Percentiles rank a stretch among this genome's conserved stretches.
Conservation (phyloP, 305 asterid species). For the Caryopteris hybrid region DNA sequence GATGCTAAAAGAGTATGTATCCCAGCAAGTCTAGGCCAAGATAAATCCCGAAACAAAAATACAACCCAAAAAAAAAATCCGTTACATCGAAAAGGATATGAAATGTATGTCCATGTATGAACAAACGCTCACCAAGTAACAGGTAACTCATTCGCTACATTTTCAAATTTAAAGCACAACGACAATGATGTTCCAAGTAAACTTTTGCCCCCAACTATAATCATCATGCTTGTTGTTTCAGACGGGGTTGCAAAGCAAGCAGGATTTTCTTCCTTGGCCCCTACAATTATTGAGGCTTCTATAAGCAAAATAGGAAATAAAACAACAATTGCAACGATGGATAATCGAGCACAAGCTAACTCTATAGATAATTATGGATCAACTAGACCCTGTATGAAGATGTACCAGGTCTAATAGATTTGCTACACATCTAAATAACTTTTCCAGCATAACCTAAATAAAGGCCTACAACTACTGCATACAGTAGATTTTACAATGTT, state of each 20-base stretch:
- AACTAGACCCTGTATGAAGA: conserved; percentile 3
- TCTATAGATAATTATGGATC: neutral
- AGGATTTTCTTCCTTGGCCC: conserved; percentile 89
- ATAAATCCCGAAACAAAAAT: conserved; percentile 3
- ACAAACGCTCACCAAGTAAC: conserved; percentile 11
- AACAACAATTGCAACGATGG: neutral
- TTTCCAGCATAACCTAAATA: neutral
- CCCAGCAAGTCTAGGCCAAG: conserved; percentile 3
- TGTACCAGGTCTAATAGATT: neutral
- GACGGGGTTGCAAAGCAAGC: conserved; percentile 52
- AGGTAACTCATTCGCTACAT: neutral
- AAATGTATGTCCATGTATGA: conserved; percentile 1
- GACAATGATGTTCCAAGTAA: conserved; percentile 8
- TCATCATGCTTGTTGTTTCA: conserved; percentile 47
- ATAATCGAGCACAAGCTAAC: neutral
- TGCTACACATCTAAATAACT: neutral
- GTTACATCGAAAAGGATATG: conserved; percentile 1
- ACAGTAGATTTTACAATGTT: neutral
- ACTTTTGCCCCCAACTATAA: conserved; percentile 6
- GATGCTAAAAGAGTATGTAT: conserved; percentile 12
- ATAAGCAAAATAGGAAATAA: conserved; percentile 7
- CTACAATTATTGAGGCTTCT: conserved; percentile 33
- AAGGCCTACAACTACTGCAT: neutral
- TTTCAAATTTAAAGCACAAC: conserved; percentile 14
- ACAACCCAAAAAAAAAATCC: neutral